Evolutionary conservation across 2,329 filamentous ascomycete genomes (phyloP).

Genomic region (Aspergillus unguis): DNA sequence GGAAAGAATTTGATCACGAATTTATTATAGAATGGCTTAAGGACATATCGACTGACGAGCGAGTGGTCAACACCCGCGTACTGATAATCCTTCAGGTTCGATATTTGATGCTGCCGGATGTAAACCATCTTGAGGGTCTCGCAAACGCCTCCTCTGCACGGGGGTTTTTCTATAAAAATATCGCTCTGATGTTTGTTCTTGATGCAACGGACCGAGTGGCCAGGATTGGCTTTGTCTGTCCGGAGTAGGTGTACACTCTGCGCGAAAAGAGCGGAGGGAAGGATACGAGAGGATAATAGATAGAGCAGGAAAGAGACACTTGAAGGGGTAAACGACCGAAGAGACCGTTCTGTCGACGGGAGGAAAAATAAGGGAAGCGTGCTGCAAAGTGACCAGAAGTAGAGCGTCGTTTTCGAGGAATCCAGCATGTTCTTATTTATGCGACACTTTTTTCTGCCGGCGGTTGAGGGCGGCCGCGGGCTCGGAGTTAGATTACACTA

Average conservation of each 20-base stretch:
- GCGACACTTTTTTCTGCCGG: slow-evolving; percentile 25
- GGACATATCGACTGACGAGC: slow-evolving; percentile 81
- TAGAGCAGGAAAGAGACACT: neutral
- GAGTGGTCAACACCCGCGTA: slow-evolving; percentile 92
- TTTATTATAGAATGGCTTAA: slow-evolving; percentile 97
- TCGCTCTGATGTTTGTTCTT: neutral
- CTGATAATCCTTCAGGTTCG: slow-evolving; percentile 89
- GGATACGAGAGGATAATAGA: neutral
- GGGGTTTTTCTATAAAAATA: neutral
- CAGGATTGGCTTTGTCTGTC: slow-evolving; percentile 1
- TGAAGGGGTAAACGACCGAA: neutral
- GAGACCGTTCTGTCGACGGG: neutral
- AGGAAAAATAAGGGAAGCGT: neutral
- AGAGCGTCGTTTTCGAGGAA: slow-evolving; percentile 1
- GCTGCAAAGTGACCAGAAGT: neutral
- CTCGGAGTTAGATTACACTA: slow-evolving; percentile 10
- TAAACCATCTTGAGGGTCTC: slow-evolving; percentile 69
- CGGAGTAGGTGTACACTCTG: slow-evolving; percentile 1
- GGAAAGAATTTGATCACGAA: slow-evolving; percentile 93
- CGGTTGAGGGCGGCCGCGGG: slow-evolving; percentile 15
- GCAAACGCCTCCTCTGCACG: neutral
- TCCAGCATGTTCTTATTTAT: slow-evolving; percentile 9
- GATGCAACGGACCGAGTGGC: slow-evolving; percentile 2
- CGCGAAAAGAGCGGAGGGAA: slow-evolving; percentile 1
- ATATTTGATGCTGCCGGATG: slow-evolving; percentile 85